Evolutionary conservation across 208 protist genomes (phyloP).

Genomic region (Phytomonas sp.): DNA sequence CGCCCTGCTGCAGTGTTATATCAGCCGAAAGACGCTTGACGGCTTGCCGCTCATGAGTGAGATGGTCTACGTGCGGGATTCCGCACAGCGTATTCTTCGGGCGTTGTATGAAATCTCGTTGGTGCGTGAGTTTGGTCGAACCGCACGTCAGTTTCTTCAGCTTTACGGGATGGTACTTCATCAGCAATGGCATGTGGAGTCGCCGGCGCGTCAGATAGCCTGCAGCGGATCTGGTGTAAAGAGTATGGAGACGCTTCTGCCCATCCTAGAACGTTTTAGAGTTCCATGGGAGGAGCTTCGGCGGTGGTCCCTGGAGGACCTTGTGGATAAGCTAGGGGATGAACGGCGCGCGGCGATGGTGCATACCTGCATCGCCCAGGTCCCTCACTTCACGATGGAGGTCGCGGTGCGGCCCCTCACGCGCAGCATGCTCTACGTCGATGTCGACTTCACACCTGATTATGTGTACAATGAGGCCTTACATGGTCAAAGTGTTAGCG

Average conservation of each 20-base stretch:
- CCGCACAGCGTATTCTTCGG: constrained; percentile 84
- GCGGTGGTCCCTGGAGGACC: constrained; percentile 87
- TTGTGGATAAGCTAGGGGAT: constrained; percentile 90
- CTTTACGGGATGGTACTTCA: constrained; percentile 93
- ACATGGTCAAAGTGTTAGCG: constrained; percentile 79
- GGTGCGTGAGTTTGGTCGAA: constrained; percentile 93
- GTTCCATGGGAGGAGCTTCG: constrained; percentile 94
- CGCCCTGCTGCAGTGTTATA: constrained; percentile 98
- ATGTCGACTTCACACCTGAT: constrained; percentile 94
- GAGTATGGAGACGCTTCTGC: constrained; percentile 79
- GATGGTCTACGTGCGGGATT: constrained; percentile 99
- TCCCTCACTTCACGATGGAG: constrained; percentile 92
- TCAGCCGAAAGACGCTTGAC: constrained; percentile 94
- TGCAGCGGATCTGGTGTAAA: constrained; percentile 23
- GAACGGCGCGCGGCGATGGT: constrained; percentile 74
- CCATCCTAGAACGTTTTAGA: constrained; percentile 92
- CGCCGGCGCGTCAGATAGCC: constrained; percentile 87
- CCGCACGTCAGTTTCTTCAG: constrained; percentile 87
- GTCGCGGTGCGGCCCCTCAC: constrained; percentile 95
- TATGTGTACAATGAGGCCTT: constrained; percentile 92
- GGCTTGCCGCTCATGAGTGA: constrained; percentile 97
- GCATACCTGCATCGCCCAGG: constrained; percentile 89
- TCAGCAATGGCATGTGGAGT: constrained; percentile 96
- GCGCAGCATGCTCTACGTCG: constrained; percentile 90
- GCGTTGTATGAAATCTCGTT: constrained; percentile 95